Evolutionary conservation across 2,329 filamentous ascomycete species (phyloP), one percentile per base, ranked within the genome.

Genomic region (Verticillium nonalfalfae): DNA sequence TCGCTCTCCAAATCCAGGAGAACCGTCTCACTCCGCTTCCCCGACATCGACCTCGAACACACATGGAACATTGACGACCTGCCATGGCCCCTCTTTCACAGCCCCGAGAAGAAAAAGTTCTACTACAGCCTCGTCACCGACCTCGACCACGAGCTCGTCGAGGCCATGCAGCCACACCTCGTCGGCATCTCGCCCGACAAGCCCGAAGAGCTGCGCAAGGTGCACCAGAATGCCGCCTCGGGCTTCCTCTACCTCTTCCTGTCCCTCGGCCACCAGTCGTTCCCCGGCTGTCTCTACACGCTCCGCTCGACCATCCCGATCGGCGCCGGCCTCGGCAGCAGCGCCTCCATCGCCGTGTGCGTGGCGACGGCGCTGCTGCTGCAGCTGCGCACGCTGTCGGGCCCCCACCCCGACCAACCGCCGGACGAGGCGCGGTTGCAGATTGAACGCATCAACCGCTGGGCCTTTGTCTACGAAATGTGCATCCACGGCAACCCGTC

Each of bases 401-500:
- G 93, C 0, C 95, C 95, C 1, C 94, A 98, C 72, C 90, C 91
- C 0, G 94, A 98, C 69, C 94, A 98, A 74, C 91, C 93, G 4
- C 77, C 87, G 0, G 88, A 92, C 60, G 95, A 99, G 76, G 91
- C 91, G n/a, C 87, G 90, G 63, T 76, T 93, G 54, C 94, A 99
- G 73, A 84, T 98, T 35, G 93, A 98, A 77, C 87, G 94, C 65
- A 97, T 99, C 77, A 99, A 99, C 75, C 85, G 90, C 64, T 99
- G 96, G 95, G 93, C 95, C 0, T 98, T 97, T 74, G 95, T 99
- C 1, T 90, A 90, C 31, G 95, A 99, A 74, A 90, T 98, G 86
- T 95, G 93, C 76, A 97, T 98, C 65, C 95, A 99, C 72, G 95
- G 94, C 40, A 98, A 96, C 71, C 95, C 95, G 0, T 97, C 92